Evolutionary conservation across 768 basidiomycete genomes (phyloP).

Genomic region (Suillus weaverae): DNA sequence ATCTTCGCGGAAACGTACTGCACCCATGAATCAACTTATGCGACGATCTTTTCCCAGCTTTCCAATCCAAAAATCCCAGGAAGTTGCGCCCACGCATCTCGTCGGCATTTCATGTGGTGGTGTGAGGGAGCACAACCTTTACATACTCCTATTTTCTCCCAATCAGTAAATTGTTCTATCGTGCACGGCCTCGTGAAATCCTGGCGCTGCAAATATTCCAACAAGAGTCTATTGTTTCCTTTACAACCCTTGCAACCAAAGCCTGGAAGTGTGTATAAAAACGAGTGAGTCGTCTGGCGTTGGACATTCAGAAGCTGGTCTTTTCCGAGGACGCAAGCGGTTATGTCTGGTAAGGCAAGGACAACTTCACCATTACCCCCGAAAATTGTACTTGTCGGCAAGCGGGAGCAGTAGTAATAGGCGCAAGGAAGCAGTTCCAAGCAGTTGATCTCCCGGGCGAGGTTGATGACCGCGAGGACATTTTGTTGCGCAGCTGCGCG

Average conservation of each 20-base stretch:
- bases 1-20: background rate
- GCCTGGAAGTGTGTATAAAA: background rate
- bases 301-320: background rate
- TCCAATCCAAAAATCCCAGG: background rate
- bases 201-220: background rate
- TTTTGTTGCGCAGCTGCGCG: background rate
- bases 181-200: background rate
- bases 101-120: background rate
- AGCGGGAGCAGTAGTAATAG: conserved; percentile 9
- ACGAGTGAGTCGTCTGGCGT: background rate
- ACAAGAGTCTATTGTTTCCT: background rate
- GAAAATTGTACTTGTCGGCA: background rate
- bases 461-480: conserved; percentile 4
- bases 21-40: background rate
- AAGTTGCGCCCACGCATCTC: background rate
- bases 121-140: background rate
- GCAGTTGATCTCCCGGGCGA: conserved; percentile 6
- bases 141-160: background rate
- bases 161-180: background rate
- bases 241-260: background rate
- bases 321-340: background rate
- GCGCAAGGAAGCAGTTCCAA: conserved; percentile 4
- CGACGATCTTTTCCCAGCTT: background rate
- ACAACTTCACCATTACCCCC: background rate
- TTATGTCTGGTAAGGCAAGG: background rate